Conservation (phyloP, 192 early-diverging fungal genomes). For the Umbelopsis isabellina region DNA sequence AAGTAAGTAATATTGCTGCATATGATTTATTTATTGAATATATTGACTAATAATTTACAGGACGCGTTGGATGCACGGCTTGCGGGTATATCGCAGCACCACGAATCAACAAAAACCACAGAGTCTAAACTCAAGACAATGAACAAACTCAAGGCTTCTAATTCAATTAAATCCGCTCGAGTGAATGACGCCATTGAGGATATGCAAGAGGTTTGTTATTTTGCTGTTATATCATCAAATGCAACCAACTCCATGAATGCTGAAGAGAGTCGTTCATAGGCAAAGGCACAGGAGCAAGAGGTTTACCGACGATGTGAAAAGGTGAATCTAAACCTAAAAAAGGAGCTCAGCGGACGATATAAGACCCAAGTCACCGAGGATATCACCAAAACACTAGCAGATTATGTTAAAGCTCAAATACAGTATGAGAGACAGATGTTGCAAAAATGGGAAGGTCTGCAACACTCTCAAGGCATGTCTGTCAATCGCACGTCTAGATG, state of each 20-base stretch:
- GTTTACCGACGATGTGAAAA: constrained; percentile 1
- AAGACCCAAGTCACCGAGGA: constrained; percentile 8
- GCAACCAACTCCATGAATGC: too few relatives aligned
- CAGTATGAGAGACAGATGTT: constrained; percentile 1
- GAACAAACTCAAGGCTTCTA: constrained; percentile 12
- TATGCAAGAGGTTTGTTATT: constrained; percentile 5
- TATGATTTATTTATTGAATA: background rate
- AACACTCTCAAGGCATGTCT: background rate
- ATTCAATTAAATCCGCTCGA: background rate
- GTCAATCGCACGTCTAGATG: background rate
- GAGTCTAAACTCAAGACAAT: background rate
- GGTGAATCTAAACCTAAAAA: background rate
- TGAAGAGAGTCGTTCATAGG: background rate
- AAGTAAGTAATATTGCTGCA: background rate
- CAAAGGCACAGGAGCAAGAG: constrained; percentile 13
- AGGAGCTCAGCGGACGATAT: background rate
- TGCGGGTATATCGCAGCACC: background rate
- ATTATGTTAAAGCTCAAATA: constrained; percentile 15
- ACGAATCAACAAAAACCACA: background rate
- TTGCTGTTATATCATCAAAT: background rate
- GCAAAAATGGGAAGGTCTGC: constrained; percentile 16
- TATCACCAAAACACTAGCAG: background rate
- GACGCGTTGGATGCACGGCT: constrained; percentile 3
- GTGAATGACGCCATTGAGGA: constrained; percentile 14
- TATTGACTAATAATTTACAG: background rate